Conservation (phyloP, 2,329 filamentous ascomycete genomes). For the Aureobasidium sp. region DNA sequence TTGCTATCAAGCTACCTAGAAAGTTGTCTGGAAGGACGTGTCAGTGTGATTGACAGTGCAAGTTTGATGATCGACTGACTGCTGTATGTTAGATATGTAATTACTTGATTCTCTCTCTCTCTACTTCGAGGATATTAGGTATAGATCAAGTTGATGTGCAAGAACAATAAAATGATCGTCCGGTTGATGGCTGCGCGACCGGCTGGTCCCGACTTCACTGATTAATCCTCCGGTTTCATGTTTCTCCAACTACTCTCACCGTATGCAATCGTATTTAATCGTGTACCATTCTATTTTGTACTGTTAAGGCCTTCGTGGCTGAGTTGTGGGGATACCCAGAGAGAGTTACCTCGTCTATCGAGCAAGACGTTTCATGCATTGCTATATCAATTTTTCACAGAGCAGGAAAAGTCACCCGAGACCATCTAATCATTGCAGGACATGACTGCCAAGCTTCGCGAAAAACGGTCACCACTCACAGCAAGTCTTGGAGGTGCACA, state of each 20-base stretch:
- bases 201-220: conserved; percentile 3
- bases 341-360: not conserved
- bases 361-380: not conserved
- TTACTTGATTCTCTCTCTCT: too few relatives aligned
- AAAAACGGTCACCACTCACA: not conserved
- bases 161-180: not conserved
- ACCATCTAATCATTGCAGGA: not conserved
- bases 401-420: not conserved
- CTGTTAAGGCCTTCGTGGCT: not conserved
- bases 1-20: not conserved
- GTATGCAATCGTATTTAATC: not conserved
- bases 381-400: not conserved
- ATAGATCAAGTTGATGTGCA: not conserved
- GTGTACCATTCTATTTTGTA: conserved; percentile 1
- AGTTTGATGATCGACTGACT: not conserved
- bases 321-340: not conserved
- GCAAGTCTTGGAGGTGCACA: not conserved
- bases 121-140: too few relatives aligned
- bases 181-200: conserved; percentile 3
- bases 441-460: conserved; percentile 2
- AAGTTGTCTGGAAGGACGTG: not conserved
- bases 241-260: not conserved
- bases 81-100: too few relatives aligned
- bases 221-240: conserved; percentile 6
- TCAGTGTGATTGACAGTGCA: not conserved